Evolutionary conservation across 2,329 filamentous ascomycete genomes (phyloP).

Genomic region (Calonectria pteridis): DNA sequence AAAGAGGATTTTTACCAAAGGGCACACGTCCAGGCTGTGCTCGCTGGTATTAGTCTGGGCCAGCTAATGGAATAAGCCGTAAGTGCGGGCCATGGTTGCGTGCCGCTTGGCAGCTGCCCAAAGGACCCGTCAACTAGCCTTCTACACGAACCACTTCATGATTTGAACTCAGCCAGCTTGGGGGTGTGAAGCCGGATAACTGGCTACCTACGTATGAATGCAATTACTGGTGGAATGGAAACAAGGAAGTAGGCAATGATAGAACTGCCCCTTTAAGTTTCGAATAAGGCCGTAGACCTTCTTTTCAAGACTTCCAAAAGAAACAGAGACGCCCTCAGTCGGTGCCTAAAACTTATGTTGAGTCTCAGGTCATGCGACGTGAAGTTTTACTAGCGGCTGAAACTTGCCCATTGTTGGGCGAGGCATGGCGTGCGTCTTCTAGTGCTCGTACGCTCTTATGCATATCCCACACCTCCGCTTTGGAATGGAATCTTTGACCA

Average conservation of each 20-base stretch:
- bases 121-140: background rate
- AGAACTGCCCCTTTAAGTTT: background rate
- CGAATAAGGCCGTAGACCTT: background rate
- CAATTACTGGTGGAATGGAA: background rate
- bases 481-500: background rate
- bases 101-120: background rate
- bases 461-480: conserved; percentile 4
- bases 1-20: background rate
- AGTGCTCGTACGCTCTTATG: background rate
- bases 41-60: background rate
- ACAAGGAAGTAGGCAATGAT: background rate
- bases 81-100: background rate
- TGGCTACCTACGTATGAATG: background rate
- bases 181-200: background rate
- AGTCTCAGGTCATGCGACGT: background rate
- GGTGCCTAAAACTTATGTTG: background rate
- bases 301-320: background rate
- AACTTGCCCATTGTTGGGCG: background rate
- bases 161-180: background rate
- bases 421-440: background rate
- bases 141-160: background rate
- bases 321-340: background rate
- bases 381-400: background rate
- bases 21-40: background rate
- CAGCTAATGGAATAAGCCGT: background rate